Percentiles rank a stretch among this genome's conserved stretches.
Conservation (phyloP, 2,329 filamentous ascomycete genomes). For the Bretziella fagacearum region DNA sequence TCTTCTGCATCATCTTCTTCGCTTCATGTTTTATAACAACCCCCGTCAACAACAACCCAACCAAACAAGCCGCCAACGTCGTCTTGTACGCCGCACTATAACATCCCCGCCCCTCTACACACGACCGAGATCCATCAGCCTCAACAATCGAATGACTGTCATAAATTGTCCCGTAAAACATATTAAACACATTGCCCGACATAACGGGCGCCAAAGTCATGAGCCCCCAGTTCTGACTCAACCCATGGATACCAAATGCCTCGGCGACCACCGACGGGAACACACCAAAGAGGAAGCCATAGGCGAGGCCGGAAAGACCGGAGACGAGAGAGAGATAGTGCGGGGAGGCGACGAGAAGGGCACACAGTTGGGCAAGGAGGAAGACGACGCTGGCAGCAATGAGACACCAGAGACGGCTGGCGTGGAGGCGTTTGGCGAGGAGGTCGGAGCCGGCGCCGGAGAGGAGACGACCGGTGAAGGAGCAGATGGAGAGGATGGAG, state of each 20-base stretch:
- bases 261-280: slow-evolving; percentile 82
- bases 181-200: slow-evolving; percentile 80
- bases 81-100: slow-evolving; percentile 68
- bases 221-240: slow-evolving; percentile 91
- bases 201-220: slow-evolving; percentile 83
- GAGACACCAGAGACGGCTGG: slow-evolving; percentile 82
- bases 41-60: slow-evolving; percentile 52
- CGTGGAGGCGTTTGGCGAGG: slow-evolving; percentile 62
- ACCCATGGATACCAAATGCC: slow-evolving; percentile 72
- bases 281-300: slow-evolving; percentile 87
- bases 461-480: slow-evolving; percentile 63
- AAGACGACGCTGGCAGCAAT: slow-evolving; percentile 65
- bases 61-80: slow-evolving; percentile 53
- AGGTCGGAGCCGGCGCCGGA: slow-evolving; percentile 83
- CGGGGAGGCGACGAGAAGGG: slow-evolving; percentile 59
- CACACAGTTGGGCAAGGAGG: slow-evolving; percentile 59
- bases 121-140: slow-evolving; percentile 53
- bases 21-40: slow-evolving; percentile 45
- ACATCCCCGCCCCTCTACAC: slow-evolving; percentile 60
- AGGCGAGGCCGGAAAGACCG: slow-evolving; percentile 68
- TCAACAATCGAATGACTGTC: slow-evolving; percentile 60
- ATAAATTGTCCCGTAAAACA: slow-evolving; percentile 73
- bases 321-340: slow-evolving; percentile 63
- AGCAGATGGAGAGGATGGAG: slow-evolving; percentile 77
- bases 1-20: slow-evolving; percentile 24